Evolutionary conservation across 169 alveolate genomes (phyloP), one percentile per base, ranked within the genome.

Genomic region (Cryptosporidium tyzzeri): DNA sequence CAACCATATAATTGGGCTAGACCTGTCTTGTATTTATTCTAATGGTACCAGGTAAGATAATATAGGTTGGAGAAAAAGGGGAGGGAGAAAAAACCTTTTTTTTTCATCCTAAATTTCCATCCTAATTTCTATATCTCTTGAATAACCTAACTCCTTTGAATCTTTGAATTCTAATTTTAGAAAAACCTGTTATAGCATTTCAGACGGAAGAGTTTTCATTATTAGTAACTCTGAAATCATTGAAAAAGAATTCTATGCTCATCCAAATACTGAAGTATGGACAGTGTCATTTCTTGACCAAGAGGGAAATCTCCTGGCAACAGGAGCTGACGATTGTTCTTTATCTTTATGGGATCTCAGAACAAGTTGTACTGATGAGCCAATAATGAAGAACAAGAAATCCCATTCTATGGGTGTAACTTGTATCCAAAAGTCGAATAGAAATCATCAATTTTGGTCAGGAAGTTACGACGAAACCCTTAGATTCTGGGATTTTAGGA

Each of bases 381-480:
- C 55, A 5, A 71, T 39, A 3, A 18, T 37, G 7, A 51, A 37
- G n/a, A 80, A 80, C 67, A n/a, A 26, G 29, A 80, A 59, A 44
- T 29, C 80, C 8, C 89, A 80, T 12, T 44, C 48, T 80, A 80
- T 80, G 89, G 89, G 89, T n/a, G 75, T 80, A n/a, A 80, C 89
- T 21, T 80, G 89, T 39, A 80, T 80, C 37, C 50, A 37, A 16
- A 59, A 59, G 44, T 48, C 69, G 14, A 21, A 33, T 48, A 58
- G 62, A 37, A 3, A 18, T 8, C 37, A 35, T n/a, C 75, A 21
- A 41, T 80, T 80, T 65, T 80, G 89, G 89, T 26, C 89, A 3
- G 89, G 89, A 21, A 41, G 80, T 16, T 80, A 80, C 50, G 89
- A 80, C 53, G 89, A 80, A 29, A 62, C 59, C 16, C 62, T 80